Evolutionary conservation across 2,329 filamentous ascomycete species (phyloP).

Genomic region (Fusarium tuaranense): DNA sequence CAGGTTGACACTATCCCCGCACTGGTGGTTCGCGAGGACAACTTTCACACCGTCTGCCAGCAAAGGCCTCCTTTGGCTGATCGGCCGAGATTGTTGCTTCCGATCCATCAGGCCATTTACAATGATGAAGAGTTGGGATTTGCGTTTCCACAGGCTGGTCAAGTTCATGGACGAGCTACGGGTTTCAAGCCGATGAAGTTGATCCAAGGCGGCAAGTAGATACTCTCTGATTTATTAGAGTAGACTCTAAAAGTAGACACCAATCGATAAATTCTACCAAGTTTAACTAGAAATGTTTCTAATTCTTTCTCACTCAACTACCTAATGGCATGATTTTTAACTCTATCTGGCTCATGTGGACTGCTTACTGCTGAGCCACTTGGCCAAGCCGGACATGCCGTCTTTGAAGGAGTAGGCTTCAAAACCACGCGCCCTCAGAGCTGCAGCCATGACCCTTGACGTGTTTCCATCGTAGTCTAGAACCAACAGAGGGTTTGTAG

Average conservation of each 20-base stretch:
- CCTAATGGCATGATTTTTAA: not conserved
- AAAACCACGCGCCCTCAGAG: not conserved
- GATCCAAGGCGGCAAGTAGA: not conserved
- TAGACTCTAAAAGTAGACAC: not conserved
- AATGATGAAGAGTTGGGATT: not conserved
- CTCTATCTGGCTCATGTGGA: not conserved
- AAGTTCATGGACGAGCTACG: not conserved
- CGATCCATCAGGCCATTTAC: conserved; percentile 4
- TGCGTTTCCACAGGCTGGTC: not conserved
- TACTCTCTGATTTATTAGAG: not conserved
- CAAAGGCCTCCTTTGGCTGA: not conserved
- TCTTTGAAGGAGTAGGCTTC: not conserved
- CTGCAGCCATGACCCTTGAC: not conserved
- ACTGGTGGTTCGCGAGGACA: conserved; percentile 1
- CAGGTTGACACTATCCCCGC: not conserved
- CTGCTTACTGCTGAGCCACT: not conserved
- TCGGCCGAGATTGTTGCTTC: not conserved
- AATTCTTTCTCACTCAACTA: not conserved
- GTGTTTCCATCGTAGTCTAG: not conserved
- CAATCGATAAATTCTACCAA: not conserved
- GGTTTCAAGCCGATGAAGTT: not conserved
- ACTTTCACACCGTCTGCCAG: conserved; percentile 2
- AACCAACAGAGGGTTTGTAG: not conserved
- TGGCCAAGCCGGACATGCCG: not conserved
- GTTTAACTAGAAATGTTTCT: not conserved